Percentiles rank a stretch among this genome's conserved stretches.
Conservation (phyloP, 305 asterid species). For the Euphrasia arctica region DNA sequence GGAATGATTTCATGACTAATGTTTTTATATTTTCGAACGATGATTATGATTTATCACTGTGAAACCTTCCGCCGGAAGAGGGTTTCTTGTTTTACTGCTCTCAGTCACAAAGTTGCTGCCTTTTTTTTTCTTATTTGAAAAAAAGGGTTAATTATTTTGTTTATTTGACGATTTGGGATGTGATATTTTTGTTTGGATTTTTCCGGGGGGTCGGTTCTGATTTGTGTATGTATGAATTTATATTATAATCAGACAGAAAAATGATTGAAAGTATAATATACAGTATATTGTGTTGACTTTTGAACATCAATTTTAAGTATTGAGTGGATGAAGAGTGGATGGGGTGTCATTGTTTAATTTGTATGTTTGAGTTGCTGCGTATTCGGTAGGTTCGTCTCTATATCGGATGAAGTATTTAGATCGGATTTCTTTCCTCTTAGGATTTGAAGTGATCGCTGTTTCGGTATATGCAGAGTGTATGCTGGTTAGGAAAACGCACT, state of each 20-base stretch:
- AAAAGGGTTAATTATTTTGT: too few species aligned
- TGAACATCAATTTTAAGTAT: too few species aligned
- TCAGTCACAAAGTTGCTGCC: background rate
- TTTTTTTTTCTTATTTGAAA: background rate
- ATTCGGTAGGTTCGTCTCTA: background rate
- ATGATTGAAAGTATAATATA: constrained; percentile 20
- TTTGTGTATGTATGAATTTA: background rate
- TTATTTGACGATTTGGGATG: background rate
- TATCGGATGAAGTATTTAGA: constrained; percentile 7
- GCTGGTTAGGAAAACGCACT: constrained; percentile 13
- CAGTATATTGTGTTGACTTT: constrained; percentile 28
- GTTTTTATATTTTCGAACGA: too few species aligned
- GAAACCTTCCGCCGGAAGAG: background rate
- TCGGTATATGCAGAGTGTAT: constrained; percentile 16
- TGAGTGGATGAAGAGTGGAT: constrained; percentile 11
- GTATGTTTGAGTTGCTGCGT: constrained; percentile 15
- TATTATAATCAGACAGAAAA: constrained; percentile 10
- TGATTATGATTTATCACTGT: too few species aligned
- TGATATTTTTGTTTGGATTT: constrained; percentile 5
- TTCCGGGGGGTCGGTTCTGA: constrained; percentile 14
- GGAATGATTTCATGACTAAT: too few species aligned
- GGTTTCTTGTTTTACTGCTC: background rate
- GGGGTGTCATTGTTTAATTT: constrained; percentile 16
- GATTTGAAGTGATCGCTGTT: constrained; percentile 13
- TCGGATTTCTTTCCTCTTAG: constrained; percentile 7